Conservation (phyloP, 305 asterid species). For the Rubia peregrina region DNA sequence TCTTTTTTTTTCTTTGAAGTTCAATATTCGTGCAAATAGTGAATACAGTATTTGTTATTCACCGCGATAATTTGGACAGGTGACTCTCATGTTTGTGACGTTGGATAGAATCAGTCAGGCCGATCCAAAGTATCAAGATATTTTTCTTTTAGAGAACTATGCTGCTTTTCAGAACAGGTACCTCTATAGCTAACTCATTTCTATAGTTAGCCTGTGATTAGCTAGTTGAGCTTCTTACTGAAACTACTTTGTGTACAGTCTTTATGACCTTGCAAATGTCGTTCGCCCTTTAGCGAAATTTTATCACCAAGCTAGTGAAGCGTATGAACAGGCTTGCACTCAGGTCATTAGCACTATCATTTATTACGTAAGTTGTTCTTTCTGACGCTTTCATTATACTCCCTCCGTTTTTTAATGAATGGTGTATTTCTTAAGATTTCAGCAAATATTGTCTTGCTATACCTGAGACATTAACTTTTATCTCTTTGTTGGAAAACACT, state of each 20-base stretch:
- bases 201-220: neutral
- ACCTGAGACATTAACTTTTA: neutral
- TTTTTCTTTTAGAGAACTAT: slow-evolving; percentile 89
- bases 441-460: neutral
- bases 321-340: slow-evolving; percentile 91
- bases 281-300: slow-evolving; percentile 89
- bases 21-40: slow-evolving; percentile 8
- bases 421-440: neutral
- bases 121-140: slow-evolving; percentile 77
- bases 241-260: slow-evolving; percentile 48
- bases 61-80: slow-evolving; percentile 50
- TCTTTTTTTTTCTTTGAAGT: neutral
- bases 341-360: slow-evolving; percentile 80
- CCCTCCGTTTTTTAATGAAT: too few relatives aligned
- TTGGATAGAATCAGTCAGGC: slow-evolving; percentile 90
- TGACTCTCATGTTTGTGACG: slow-evolving; percentile 88
- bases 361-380: slow-evolving; percentile 53
- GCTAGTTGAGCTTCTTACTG: slow-evolving; percentile 25
- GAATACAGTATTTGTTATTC: slow-evolving; percentile 1
- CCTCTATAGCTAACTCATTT: neutral
- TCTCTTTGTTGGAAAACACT: neutral
- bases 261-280: slow-evolving; percentile 93
- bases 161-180: slow-evolving; percentile 99
- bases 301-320: slow-evolving; percentile 98
- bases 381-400: too few relatives aligned